Conservation (phyloP, 345 rosid genomes). For the Sisymbrium irio region DNA sequence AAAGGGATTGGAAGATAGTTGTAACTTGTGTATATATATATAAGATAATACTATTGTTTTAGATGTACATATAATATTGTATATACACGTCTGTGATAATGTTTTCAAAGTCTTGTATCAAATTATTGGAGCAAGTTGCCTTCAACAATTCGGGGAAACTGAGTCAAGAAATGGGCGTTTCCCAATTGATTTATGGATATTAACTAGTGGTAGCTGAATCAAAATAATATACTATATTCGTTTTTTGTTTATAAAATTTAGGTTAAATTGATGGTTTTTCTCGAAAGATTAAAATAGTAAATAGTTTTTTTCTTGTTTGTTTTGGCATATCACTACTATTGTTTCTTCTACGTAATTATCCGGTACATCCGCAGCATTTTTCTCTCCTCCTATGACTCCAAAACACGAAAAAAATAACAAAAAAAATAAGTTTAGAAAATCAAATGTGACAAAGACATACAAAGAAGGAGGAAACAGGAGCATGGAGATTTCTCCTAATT, state of each 20-base stretch:
- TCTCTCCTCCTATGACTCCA: conserved; percentile 33
- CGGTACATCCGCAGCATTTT: conserved; percentile 26
- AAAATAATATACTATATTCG: neutral
- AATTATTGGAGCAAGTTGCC: conserved; percentile 33
- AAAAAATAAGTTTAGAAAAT: neutral
- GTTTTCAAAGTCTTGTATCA: neutral
- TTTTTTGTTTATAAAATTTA: neutral
- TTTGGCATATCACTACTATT: conserved; percentile 1
- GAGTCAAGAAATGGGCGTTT: conserved; percentile 13
- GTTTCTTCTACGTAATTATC: conserved; percentile 4
- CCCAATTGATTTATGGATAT: conserved; percentile 9
- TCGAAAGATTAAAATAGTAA: conserved; percentile 12
- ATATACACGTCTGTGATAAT: conserved; percentile 12
- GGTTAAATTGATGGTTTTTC: neutral
- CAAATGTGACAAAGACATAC: conserved; percentile 18
- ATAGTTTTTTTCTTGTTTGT: neutral
- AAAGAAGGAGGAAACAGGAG: conserved; percentile 19
- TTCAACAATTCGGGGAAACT: neutral
- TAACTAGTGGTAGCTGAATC: neutral
- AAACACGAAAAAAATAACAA: neutral
- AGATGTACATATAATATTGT: neutral
- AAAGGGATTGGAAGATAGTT: conserved; percentile 2
- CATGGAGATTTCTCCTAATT: conserved; percentile 38
- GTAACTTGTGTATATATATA: neutral
- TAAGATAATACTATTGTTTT: neutral